Base-by-base conservation (phyloP, 1,284 basidiomycete species). In the Ceratobasidium sp. region DNA sequence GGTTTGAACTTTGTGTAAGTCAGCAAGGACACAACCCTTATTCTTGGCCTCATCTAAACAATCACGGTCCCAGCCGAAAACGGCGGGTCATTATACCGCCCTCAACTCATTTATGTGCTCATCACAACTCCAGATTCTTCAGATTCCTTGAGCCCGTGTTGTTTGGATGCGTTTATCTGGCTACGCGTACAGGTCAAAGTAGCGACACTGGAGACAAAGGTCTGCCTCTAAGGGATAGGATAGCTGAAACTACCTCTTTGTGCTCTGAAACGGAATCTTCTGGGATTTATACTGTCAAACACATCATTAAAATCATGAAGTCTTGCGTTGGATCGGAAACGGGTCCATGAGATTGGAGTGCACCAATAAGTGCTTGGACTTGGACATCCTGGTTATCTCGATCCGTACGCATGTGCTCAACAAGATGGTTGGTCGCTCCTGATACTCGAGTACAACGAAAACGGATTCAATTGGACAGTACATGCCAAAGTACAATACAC, bases 371-470 rank as follows among this genome's bases (percentile, higher is more conserved):
- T 23, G 36, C 46, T 50, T 26, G 55, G 34, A 23, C 46, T 50
- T 26, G 55, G 34, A 23, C 55, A 58, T 41, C 55, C 16, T 2
- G 55, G 55, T 21, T 30, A 36, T 4, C 55, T 58, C 28, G 55
- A 39, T n/a, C 55, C 39, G 18, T 58, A 58, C 16, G 55, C 34
- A 12, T 58, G 55, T 21, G 34, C 39, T n/a, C 55, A 58, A 39
- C 55, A 58, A 58, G 55, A 58, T 26, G 55, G 55, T n/a, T 58
- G 55, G 55, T n/a, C 55, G 16, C 39, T 58, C 34, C 14, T 58
- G 1, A 34, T 58, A 10, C 34, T 58, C 34, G 55, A 58, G 34
- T 58, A 58, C 34, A 34, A n/a, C 2, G 32, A 58, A 1, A 32
- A 26, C 34, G 55, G 55, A 18, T n/a, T n/a, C n/a, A n/a, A n/a